These are phyloP conservation scores for Debaryomyces hansenii DNA, from an alignment of 805 yeast species.

Conservation along the genomic window DNA sequence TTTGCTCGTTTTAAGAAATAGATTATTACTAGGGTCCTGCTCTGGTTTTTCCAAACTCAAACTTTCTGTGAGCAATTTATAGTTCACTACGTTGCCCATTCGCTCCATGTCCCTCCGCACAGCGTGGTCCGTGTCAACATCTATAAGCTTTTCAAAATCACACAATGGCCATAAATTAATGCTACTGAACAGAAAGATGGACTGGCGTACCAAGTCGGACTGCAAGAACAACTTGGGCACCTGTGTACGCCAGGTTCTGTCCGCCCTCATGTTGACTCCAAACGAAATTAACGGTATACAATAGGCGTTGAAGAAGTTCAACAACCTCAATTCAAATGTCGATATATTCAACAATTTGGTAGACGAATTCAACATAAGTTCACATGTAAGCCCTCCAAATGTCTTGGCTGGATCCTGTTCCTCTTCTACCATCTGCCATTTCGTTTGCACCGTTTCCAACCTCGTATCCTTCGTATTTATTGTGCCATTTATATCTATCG, in stretches of 20 bases:
- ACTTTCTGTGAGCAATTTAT: not conserved
- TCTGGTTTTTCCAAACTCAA: not conserved
- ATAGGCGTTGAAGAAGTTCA: conserved; percentile 26
- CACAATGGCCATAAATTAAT: conserved; percentile 24
- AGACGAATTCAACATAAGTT: not conserved
- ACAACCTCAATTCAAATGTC: conserved; percentile 22
- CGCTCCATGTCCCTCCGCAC: not conserved
- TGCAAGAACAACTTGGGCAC: conserved; percentile 25
- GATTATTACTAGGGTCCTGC: conserved; percentile 6
- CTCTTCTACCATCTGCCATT: not conserved
- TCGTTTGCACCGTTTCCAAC: not conserved
- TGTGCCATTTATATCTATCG: no score
- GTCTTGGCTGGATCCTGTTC: not conserved
- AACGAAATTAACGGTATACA: conserved; percentile 28
- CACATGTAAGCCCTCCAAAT: not conserved
- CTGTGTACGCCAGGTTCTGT: conserved; percentile 23
- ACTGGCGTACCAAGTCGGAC: conserved; percentile 25
- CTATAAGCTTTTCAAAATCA: conserved; percentile 7
- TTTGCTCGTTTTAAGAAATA: conserved; percentile 15
- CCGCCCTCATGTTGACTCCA: conserved; percentile 18
- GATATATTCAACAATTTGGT: conserved; percentile 11
- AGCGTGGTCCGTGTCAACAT: not conserved
- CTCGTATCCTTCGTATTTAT: not conserved
- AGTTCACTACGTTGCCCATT: no score
- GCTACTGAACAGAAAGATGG: conserved; percentile 24